Conservation (phyloP, 1,284 basidiomycete species). For the Athelia psychrophila region DNA sequence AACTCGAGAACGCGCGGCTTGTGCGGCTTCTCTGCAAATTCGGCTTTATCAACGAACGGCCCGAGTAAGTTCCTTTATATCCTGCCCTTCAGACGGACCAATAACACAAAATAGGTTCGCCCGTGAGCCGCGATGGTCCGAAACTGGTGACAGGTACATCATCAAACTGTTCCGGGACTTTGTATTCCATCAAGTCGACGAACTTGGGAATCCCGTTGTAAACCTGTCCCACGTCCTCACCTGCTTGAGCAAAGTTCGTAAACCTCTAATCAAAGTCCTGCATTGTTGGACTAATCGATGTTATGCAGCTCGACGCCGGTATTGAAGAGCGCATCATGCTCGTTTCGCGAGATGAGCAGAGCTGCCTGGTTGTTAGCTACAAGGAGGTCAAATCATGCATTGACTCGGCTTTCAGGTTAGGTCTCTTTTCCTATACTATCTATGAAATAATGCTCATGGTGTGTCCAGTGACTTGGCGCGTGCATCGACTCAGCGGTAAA, state of each 20-base stretch:
- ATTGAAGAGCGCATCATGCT: slow-evolving; percentile 95
- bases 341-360: slow-evolving; percentile 92
- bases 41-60: slow-evolving; percentile 97
- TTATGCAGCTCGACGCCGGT: slow-evolving; percentile 80
- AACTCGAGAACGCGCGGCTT: slow-evolving; percentile 97
- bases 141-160: slow-evolving; percentile 97
- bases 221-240: slow-evolving; percentile 90
- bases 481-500: background rate
- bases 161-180: slow-evolving; percentile 98
- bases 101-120: slow-evolving; percentile 66
- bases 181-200: slow-evolving; percentile 97
- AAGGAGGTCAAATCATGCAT: slow-evolving; percentile 88
- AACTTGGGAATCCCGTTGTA: slow-evolving; percentile 85
- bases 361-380: slow-evolving; percentile 94
- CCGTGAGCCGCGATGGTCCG: slow-evolving; percentile 94
- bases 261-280: background rate
- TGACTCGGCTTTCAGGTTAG: slow-evolving; percentile 71
- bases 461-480: background rate
- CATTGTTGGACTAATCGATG: slow-evolving; percentile 1
- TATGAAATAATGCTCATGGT: background rate
- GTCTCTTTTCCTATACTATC: slow-evolving; percentile 5
- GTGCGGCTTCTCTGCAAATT: slow-evolving; percentile 92
- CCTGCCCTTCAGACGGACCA: slow-evolving; percentile 2
- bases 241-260: slow-evolving; percentile 82
- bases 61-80: slow-evolving; percentile 65